Base-by-base conservation (phyloP, 2,329 filamentous ascomycete genomes). In the Berkeleyomyces rouxiae region DNA sequence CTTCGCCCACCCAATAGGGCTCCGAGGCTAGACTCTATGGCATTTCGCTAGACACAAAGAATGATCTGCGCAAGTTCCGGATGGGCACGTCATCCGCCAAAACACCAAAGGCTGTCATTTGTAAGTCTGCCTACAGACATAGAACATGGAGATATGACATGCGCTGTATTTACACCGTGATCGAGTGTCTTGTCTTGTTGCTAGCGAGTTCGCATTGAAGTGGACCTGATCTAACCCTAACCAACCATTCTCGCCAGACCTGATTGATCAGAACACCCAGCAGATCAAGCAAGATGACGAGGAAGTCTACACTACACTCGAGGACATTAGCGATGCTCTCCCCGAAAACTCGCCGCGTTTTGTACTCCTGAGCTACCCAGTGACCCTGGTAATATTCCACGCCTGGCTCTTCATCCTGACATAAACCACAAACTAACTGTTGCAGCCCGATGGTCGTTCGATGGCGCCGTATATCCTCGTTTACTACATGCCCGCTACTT, bases 381-480 rank as follows among this genome's bases (percentile, higher is more conserved):
- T 96, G 68, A 96, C 88, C 0, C 74, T 95, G 74, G 90, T 95
- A 76, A 66, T 6, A 6, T 13, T 9, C 47, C 33, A n/a, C 43
- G 3, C 16, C 51, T 36, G 39, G 16, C 31, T 36, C 33, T 23
- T 62, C 33, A 6, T n/a, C 36, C 16, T 58, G 36, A 39, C 42
- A 13, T 40, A 49, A 44, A 40, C 9, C 51, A 23, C 4, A 33
- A 23, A 36, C 66, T 55, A 66, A 59, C 58, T 63, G 60, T 43
- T 37, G 16, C 69, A 95, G 89, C 78, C 84, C 53, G 90, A 88
- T 61, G 93, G 93, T 63, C 85, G 93, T 37, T 74, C 90, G 51
- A 87, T 89, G 4, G 90, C 96, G 2, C 93, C 93, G 7, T 99
- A 99, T 72, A 90, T 96, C 57, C 82, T 97, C 72, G 76, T 99